phyloP scores from a whole-genome alignment of 75 land plant species.

The Cupressus sempervirens region DNA sequence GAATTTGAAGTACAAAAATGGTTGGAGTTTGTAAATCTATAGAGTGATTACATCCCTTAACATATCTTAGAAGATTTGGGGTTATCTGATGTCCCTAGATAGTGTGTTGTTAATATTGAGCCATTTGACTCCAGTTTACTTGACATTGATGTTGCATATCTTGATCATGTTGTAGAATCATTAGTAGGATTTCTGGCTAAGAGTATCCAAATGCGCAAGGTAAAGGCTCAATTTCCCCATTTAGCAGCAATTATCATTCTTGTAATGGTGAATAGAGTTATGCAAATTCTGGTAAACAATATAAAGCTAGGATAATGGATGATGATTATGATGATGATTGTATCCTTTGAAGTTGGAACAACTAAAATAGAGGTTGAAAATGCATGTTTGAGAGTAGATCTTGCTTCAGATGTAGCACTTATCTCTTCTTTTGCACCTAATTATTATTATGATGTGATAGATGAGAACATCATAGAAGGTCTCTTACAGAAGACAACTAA shows the following conservation, averaged over 20 bases:
- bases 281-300: slow-evolving; percentile 26
- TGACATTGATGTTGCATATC: slow-evolving; percentile 70
- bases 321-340: slow-evolving; percentile 52
- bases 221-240: slow-evolving; percentile 20
- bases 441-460: slow-evolving; percentile 37
- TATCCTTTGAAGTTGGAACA: slow-evolving; percentile 93
- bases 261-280: slow-evolving; percentile 24
- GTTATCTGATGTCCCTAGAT: slow-evolving; percentile 81
- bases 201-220: slow-evolving; percentile 22
- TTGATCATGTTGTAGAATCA: slow-evolving; percentile 83
- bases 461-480: slow-evolving; percentile 34
- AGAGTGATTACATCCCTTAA: slow-evolving; percentile 51
- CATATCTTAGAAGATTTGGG: slow-evolving; percentile 79
- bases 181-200: slow-evolving; percentile 43
- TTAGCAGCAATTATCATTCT: slow-evolving; percentile 35
- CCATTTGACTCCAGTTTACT: slow-evolving; percentile 80
- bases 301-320: slow-evolving; percentile 31
- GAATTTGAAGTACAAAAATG: slow-evolving; percentile 74
- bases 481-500: slow-evolving; percentile 46
- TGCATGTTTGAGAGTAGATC: slow-evolving; percentile 87
- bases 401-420: slow-evolving; percentile 79
- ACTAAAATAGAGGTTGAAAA: slow-evolving; percentile 97
- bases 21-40: slow-evolving; percentile 60
- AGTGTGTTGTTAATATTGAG: slow-evolving; percentile 79
- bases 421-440: slow-evolving; percentile 64